Conservation (phyloP, 306 rosid genomes). For the Cicer pinnatifidum region DNA sequence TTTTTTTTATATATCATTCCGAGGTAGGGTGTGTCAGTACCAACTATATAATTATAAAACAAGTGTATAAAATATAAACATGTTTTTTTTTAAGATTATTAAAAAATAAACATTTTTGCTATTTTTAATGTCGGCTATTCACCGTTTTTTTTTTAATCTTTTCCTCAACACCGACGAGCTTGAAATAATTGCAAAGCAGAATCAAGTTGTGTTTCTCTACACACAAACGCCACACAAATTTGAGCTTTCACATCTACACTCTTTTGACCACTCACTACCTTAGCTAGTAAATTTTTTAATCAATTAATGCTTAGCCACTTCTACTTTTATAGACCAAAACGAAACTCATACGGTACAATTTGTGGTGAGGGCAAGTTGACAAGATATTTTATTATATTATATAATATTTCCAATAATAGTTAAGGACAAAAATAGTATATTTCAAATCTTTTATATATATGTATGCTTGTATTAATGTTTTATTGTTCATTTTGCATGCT, state of each 20-base stretch:
- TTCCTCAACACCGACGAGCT: conserved; percentile 34
- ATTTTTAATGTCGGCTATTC: conserved; percentile 47
- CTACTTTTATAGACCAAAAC: background rate
- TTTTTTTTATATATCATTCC: no score
- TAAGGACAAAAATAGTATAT: background rate
- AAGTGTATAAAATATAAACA: no score
- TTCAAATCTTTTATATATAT: background rate
- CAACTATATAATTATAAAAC: no score
- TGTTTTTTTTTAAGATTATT: no score
- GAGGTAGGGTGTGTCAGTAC: no score
- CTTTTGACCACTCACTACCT: conserved; percentile 24
- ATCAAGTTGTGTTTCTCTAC: conserved; percentile 18
- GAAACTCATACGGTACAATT: no score
- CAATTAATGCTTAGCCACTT: background rate
- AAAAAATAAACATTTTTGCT: background rate
- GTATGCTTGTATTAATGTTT: background rate
- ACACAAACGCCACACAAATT: conserved; percentile 16
- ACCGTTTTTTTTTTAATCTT: background rate
- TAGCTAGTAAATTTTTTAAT: background rate
- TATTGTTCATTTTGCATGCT: background rate
- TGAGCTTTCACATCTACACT: conserved; percentile 39
- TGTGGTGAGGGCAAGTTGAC: no score
- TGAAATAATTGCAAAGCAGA: background rate
- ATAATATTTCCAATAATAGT: no score
- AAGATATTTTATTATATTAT: no score